Percentiles rank a stretch among this genome's conserved stretches.
phyloP scores from a whole-genome alignment of 257 asterid species.

The Solanum bulbocastanum region DNA sequence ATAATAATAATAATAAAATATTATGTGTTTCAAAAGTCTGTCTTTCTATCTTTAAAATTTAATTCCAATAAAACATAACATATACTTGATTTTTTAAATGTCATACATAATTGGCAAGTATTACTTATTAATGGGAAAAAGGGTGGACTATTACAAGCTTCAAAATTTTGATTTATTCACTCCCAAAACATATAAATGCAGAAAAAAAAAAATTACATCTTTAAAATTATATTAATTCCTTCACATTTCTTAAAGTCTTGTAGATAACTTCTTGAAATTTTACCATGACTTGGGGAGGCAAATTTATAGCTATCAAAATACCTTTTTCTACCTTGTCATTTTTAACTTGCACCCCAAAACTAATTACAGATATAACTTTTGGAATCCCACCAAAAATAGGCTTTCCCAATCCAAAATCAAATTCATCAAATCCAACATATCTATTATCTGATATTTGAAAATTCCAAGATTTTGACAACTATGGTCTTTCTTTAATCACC shows the following conservation, averaged over 20 bases:
- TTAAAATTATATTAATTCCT: too few relatives aligned
- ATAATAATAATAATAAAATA: too few relatives aligned
- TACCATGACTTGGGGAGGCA: background rate
- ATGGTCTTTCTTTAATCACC: background rate
- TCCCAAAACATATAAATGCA: too few relatives aligned
- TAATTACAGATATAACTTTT: background rate
- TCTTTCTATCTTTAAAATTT: too few relatives aligned
- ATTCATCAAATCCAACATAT: background rate
- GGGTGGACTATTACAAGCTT: too few relatives aligned
- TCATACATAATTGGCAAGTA: too few relatives aligned
- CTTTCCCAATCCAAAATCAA: slow-evolving; percentile 6
- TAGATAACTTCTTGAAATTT: background rate
- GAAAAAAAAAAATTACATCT: too few relatives aligned
- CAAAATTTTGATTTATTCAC: too few relatives aligned
- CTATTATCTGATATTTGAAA: background rate
- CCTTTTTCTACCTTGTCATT: background rate
- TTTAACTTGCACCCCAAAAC: background rate
- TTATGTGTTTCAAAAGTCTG: too few relatives aligned
- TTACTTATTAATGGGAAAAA: too few relatives aligned
- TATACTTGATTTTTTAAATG: too few relatives aligned
- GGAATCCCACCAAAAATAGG: background rate
- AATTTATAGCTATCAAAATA: background rate
- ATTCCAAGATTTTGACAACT: background rate
- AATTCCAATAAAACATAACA: too few relatives aligned
- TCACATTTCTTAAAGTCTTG: background rate